Evolutionary conservation across 257 asterid genomes (phyloP), one percentile per base, ranked within the genome.

Genomic region (Solanum rostratum): DNA sequence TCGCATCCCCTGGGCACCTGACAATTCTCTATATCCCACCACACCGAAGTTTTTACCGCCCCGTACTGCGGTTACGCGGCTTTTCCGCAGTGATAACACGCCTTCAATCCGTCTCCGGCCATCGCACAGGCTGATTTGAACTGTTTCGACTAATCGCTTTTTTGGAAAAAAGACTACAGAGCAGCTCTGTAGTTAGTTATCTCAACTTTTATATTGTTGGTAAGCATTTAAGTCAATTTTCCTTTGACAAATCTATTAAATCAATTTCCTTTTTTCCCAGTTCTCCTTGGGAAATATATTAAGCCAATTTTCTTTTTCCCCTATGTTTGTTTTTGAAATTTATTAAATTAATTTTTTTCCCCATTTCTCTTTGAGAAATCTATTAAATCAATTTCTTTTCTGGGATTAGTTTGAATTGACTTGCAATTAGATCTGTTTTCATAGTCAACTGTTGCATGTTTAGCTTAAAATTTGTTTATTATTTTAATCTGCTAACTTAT

Each of bases 141-240:
- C 20, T 5, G 57, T 8, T 52, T 18, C 57, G 8, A 5, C n/a
- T 15, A 4, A 15, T 52, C 57, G 15, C n/a, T 52, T 15, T 52
- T 52, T 52, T 16, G 9, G 57, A 52, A 1, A 8, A 52, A 52
- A 2, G 20, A 52, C 57, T 52, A 52, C n/a, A 52, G 57, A 52
- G 94, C 91, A 52, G 93, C 33, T 30, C 33, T 30, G 2, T 30
- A 30, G 2, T 30, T 30, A 30, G 94, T 52, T 52, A 52, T 16
- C 16, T 4, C 13, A 12, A 5, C 18, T 50, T 50, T 30, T 30
- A 30, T 30, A 30, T 30, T 30, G 33, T 1, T 1, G 2, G 55
- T 50, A n/a, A 53, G 16, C 59, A 1, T 19, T 53, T 53, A 53
- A 0, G 18, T 3, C 33, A 30, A 1, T 30, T 30, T 30, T 30